Evolutionary conservation across 2,329 filamentous ascomycete genomes (phyloP).

Genomic region (Stromatinia cepivora): DNA sequence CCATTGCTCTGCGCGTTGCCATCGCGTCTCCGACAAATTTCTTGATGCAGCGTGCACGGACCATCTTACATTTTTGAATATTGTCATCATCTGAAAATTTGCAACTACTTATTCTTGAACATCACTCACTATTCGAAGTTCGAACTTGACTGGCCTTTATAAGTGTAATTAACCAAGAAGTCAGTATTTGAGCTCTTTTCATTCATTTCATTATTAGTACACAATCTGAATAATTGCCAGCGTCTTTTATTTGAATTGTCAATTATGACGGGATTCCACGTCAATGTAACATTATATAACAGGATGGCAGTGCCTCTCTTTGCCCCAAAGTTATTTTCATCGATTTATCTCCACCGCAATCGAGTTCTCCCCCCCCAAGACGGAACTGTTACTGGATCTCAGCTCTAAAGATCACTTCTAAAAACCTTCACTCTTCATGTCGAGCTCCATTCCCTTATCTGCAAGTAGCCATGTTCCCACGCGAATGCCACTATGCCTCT

Average conservation of each 20-base stretch:
- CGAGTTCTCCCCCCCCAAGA: neutral
- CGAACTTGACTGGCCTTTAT: neutral
- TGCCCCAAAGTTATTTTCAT: neutral
- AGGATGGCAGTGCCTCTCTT: neutral
- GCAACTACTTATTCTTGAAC: neutral
- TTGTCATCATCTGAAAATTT: neutral
- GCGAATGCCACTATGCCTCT: neutral
- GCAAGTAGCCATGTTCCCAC: neutral
- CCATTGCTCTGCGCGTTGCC: constrained; percentile 13
- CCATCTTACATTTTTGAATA: neutral
- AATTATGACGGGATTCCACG: neutral
- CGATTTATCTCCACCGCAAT: neutral
- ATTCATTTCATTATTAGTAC: neutral
- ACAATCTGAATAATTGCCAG: neutral
- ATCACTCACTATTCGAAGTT: neutral
- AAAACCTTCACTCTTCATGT: neutral
- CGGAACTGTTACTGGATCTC: neutral
- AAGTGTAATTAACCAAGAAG: neutral
- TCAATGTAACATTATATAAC: neutral
- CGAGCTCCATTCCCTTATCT: neutral
- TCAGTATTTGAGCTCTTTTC: no score
- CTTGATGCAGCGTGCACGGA: constrained; percentile 13
- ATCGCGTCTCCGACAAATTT: constrained; percentile 22
- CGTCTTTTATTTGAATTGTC: neutral
- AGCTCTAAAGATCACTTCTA: neutral